Evolutionary conservation across 2,329 filamentous ascomycete genomes (phyloP).

Genomic region (Tolypocladium inflatum): DNA sequence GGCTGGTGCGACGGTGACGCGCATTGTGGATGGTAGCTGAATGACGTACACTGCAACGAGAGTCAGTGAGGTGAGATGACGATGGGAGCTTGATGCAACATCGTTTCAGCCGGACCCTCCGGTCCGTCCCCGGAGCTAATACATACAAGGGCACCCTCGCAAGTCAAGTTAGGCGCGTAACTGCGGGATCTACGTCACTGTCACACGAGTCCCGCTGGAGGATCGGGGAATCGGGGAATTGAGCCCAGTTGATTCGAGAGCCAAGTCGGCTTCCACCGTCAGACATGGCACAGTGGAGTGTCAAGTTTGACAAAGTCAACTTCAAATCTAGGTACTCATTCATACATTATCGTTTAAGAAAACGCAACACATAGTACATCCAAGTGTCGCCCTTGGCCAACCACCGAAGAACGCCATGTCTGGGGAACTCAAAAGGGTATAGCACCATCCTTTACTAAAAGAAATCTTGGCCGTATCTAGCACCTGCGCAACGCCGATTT

Average conservation of each 20-base stretch:
- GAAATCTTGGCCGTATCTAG: background rate
- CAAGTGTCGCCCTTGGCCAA: background rate
- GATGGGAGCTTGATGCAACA: too few relatives aligned
- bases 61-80: background rate
- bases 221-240: too few relatives aligned
- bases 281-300: too few relatives aligned
- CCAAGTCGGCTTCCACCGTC: too few relatives aligned
- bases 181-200: background rate
- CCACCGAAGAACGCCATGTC: background rate
- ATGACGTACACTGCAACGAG: background rate
- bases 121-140: too few relatives aligned
- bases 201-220: too few relatives aligned
- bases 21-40: conserved; percentile 7
- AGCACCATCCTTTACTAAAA: background rate
- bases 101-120: too few relatives aligned
- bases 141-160: too few relatives aligned
- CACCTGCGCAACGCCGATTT: background rate
- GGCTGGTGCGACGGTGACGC: conserved; percentile 20
- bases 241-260: too few relatives aligned
- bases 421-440: background rate
- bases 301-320: too few relatives aligned
- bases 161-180: background rate
- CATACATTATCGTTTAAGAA: background rate
- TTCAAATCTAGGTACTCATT: background rate
- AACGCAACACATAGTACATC: background rate